phyloP scores from a whole-genome alignment of 129 eudicot species.

The Chrysanthemum seticuspe region DNA sequence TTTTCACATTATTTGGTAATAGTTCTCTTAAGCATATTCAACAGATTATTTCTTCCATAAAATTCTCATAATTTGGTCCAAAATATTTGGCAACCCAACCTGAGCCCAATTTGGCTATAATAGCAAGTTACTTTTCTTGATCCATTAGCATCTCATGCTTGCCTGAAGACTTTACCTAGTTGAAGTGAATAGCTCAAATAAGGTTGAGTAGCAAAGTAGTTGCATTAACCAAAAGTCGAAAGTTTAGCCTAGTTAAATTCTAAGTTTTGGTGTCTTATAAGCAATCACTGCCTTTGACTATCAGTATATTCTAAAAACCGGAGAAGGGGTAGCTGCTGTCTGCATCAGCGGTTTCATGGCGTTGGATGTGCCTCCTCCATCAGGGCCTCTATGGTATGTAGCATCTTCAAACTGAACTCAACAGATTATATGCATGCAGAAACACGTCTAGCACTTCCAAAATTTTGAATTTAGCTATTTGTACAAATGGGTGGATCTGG shows the following conservation, averaged over 20 bases:
- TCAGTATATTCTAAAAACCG: constrained; percentile 82
- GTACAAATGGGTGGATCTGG: too few species aligned
- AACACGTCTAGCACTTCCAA: too few species aligned
- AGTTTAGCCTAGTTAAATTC: background rate
- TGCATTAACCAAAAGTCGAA: background rate
- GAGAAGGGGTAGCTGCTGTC: constrained; percentile 53
- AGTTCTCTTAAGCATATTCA: background rate
- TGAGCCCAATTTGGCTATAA: background rate
- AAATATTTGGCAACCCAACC: background rate
- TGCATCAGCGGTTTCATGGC: constrained; percentile 88
- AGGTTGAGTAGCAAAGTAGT: background rate
- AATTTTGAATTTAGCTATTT: too few species aligned
- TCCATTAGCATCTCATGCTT: background rate
- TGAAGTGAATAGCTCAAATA: background rate
- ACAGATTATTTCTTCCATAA: background rate
- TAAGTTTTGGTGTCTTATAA: background rate
- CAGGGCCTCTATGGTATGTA: constrained; percentile 88
- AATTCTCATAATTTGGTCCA: background rate
- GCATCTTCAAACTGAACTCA: background rate
- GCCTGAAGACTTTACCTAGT: background rate
- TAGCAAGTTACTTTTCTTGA: background rate
- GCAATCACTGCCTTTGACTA: constrained; percentile 5
- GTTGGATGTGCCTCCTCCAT: constrained; percentile 74
- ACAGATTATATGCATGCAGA: too few species aligned
- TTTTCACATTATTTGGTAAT: background rate